Base-by-base conservation (phyloP, 768 basidiomycete species). In the Lepiota brunneoincarnata region DNA sequence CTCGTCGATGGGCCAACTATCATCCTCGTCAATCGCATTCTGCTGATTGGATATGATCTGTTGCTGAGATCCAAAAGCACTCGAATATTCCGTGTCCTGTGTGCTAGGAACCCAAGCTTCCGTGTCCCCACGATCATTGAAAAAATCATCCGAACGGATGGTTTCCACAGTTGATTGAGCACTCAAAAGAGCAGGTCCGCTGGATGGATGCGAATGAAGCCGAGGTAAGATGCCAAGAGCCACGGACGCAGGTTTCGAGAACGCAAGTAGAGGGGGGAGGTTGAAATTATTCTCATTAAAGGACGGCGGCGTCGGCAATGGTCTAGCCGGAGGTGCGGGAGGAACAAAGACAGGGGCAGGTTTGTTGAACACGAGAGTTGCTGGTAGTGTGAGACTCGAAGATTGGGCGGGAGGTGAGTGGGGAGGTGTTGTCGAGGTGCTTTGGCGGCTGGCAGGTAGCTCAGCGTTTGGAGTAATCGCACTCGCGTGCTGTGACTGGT, bases 1-100 rank as follows among this genome's bases (percentile, higher is more conserved):
- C 58, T 86, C 86, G 37, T 87, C 82, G 23, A 87, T 69, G 9
- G 84, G 86, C 88, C 87, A 91, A 63, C 88, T 89, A 61, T 90
- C 87, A 48, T 85, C 84, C 42, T 84, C 82, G 49, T 83, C 78
- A 44, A 75, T 64, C 1, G 70, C 59, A 54, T 65, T 68, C 46
- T 56, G 64, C 2, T 64, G 65, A 45, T 68, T 68, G 6, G 38
- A 35, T 10, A 15, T 34, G 23, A 34, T 23, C 20, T 60, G 63
- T 3, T 69, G 64, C 60, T 79, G 76, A 5, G 70, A 72, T 14
- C 66, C 68, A 38, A 67, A 65, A 31, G 57, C 61, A 15, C 69
- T 67, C 3, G 76, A 77, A 51, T 75, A 76, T 36, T 79, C 78
- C 0, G 80, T 82, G 20, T 86, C 84, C 64, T 89, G 87, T 2